Evolutionary conservation across 1,139 yeast genomes (phyloP).

Genomic region (Diutina rugosa): DNA sequence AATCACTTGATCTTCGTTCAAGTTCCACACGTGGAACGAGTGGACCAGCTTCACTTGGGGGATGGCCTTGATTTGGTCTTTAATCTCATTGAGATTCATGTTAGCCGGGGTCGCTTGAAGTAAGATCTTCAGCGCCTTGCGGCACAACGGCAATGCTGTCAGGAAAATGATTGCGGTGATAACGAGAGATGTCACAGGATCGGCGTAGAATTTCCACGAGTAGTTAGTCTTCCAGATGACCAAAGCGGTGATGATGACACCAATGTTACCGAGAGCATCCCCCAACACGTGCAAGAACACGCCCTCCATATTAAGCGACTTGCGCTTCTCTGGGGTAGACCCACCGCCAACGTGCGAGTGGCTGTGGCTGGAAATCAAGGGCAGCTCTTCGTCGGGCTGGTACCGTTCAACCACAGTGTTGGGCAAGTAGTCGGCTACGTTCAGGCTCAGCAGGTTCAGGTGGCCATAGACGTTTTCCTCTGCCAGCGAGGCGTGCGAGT

Average conservation of each 20-base stretch:
- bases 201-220: constrained; percentile 77
- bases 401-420: constrained; percentile 23
- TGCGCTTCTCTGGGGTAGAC: constrained; percentile 13
- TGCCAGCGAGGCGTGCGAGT: neutral
- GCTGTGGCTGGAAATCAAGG: constrained; percentile 12
- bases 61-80: constrained; percentile 50
- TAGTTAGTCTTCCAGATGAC: constrained; percentile 90
- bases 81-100: constrained; percentile 64
- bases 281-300: constrained; percentile 92
- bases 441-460: constrained; percentile 10
- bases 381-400: constrained; percentile 13
- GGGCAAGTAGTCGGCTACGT: constrained; percentile 25
- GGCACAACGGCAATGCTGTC: constrained; percentile 82
- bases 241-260: constrained; percentile 81
- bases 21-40: constrained; percentile 94
- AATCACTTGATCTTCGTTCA: constrained; percentile 76
- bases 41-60: constrained; percentile 77
- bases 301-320: constrained; percentile 92
- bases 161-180: constrained; percentile 84
- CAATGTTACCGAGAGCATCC: constrained; percentile 91
- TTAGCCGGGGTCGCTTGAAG: constrained; percentile 87
- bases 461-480: neutral
- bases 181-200: constrained; percentile 74
- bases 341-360: constrained; percentile 7
- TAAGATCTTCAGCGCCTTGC: constrained; percentile 74